Evolutionary conservation across 495 filamentous ascomycete genomes (phyloP).

Genomic region (Glutinoglossum americanum): DNA sequence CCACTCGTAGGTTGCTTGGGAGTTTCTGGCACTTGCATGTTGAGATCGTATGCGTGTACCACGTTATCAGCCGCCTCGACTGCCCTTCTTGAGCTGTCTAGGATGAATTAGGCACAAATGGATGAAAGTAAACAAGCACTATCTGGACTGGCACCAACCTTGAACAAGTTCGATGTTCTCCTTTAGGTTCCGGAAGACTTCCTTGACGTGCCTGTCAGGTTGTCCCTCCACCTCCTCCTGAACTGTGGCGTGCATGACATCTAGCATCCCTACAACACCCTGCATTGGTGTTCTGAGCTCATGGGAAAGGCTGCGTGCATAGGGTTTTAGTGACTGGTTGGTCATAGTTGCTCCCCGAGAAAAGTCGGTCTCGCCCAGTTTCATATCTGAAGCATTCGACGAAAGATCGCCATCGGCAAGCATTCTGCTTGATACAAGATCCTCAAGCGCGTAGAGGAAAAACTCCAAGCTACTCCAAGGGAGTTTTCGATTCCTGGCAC

Average conservation of each 20-base stretch:
- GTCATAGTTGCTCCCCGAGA: conserved; percentile 29
- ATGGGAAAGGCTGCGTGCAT: conserved; percentile 58
- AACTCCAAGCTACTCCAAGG: conserved; percentile 55
- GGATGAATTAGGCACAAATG: conserved; percentile 1
- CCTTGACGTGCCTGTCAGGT: conserved; percentile 25
- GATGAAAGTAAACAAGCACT: neutral
- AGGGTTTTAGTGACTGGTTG: conserved; percentile 51
- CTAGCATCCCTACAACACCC: conserved; percentile 66
- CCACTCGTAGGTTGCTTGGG: conserved; percentile 6
- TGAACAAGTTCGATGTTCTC: conserved; percentile 61
- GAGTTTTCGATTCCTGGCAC: conserved; percentile 30
- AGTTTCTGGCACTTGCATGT: conserved; percentile 58
- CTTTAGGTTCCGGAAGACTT: conserved; percentile 41
- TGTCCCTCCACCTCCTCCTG: conserved; percentile 42
- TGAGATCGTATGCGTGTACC: conserved; percentile 69
- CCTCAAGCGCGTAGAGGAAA: conserved; percentile 56
- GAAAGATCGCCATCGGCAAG: conserved; percentile 25
- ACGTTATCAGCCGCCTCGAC: conserved; percentile 73
- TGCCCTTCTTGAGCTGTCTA: conserved; percentile 55
- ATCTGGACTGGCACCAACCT: conserved; percentile 19
- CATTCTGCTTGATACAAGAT: conserved; percentile 40
- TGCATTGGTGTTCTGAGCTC: conserved; percentile 73
- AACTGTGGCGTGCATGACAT: conserved; percentile 66
- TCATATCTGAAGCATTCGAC: conserved; percentile 8
- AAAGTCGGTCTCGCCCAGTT: conserved; percentile 21